Evolutionary conservation across 768 basidiomycete genomes (phyloP).

Genomic region (Hebeloma cylindrosporum): DNA sequence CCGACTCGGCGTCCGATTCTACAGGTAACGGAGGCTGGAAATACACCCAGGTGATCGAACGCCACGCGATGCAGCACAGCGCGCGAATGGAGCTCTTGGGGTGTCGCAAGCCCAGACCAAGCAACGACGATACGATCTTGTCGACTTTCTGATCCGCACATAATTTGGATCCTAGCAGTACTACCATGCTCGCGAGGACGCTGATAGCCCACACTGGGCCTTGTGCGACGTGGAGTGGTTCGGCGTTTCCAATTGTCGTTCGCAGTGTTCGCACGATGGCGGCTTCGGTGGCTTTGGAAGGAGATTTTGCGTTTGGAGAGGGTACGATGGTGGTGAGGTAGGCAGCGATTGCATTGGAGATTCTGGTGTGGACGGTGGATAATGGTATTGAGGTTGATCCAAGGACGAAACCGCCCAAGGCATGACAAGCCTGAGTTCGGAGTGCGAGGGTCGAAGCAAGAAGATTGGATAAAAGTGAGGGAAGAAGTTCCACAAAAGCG

Average conservation of each 20-base stretch:
- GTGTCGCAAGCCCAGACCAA: constrained; percentile 57
- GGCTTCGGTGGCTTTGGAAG: constrained; percentile 43
- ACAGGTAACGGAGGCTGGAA: constrained; percentile 49
- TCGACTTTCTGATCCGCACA: constrained; percentile 44
- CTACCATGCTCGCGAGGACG: constrained; percentile 63
- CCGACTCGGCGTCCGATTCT: constrained; percentile 30
- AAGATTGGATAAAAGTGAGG: constrained; percentile 60
- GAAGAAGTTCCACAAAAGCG: constrained; percentile 54
- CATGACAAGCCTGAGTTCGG: constrained; percentile 73
- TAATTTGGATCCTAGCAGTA: constrained; percentile 60
- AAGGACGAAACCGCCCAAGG: constrained; percentile 66
- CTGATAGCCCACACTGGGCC: constrained; percentile 78
- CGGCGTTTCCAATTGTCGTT: constrained; percentile 53
- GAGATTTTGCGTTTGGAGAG: constrained; percentile 35
- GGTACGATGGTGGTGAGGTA: constrained; percentile 47
- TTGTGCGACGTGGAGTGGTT: constrained; percentile 63
- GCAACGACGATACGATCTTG: constrained; percentile 47
- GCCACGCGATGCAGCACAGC: constrained; percentile 64
- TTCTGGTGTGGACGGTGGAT: constrained; percentile 49
- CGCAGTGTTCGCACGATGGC: constrained; percentile 65
- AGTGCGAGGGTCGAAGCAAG: constrained; percentile 64
- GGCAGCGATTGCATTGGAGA: constrained; percentile 47
- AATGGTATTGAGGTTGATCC: constrained; percentile 50
- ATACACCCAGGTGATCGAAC: constrained; percentile 63
- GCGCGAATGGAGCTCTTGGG: constrained; percentile 64